phyloP scores from a whole-genome alignment of 2,329 filamentous ascomycete species.

The Nothophaeocryptopus gaeumannii region DNA sequence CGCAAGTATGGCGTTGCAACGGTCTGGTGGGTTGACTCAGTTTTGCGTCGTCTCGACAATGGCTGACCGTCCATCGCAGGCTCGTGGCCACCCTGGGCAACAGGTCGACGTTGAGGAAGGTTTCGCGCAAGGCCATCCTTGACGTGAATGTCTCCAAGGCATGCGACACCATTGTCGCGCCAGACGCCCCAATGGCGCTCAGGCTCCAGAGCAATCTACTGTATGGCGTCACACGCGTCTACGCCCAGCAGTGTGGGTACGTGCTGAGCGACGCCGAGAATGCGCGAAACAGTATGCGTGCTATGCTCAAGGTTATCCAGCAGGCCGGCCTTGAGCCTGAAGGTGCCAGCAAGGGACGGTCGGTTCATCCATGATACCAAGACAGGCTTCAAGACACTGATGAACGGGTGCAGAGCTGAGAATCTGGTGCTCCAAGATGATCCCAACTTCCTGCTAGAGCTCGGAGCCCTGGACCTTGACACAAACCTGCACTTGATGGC shows the following conservation, averaged over 20 bases:
- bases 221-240: conserved; percentile 81
- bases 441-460: conserved; percentile 62
- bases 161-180: conserved; percentile 79
- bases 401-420: conserved; percentile 55
- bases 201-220: conserved; percentile 86
- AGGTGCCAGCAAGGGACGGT: conserved; percentile 68
- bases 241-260: conserved; percentile 81
- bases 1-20: conserved; percentile 90
- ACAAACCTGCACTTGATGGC: conserved; percentile 50
- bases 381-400: conserved; percentile 3
- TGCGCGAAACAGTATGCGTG: conserved; percentile 69
- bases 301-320: conserved; percentile 59
- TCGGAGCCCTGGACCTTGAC: conserved; percentile 54
- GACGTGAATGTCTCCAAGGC: conserved; percentile 83
- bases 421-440: conserved; percentile 80
- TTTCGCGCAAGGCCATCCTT: conserved; percentile 82
- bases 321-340: conserved; percentile 64
- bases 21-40: conserved; percentile 67
- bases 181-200: conserved; percentile 81
- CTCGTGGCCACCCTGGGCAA: conserved; percentile 83
- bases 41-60: not conserved
- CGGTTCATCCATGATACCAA: conserved; percentile 28
- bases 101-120: conserved; percentile 66
- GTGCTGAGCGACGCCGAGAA: conserved; percentile 76
- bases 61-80: conserved; percentile 53